Evolutionary conservation across 352 stramenopile species (phyloP), one percentile per base, ranked within the genome.

Genomic region (Globisporangium recalcitrans): DNA sequence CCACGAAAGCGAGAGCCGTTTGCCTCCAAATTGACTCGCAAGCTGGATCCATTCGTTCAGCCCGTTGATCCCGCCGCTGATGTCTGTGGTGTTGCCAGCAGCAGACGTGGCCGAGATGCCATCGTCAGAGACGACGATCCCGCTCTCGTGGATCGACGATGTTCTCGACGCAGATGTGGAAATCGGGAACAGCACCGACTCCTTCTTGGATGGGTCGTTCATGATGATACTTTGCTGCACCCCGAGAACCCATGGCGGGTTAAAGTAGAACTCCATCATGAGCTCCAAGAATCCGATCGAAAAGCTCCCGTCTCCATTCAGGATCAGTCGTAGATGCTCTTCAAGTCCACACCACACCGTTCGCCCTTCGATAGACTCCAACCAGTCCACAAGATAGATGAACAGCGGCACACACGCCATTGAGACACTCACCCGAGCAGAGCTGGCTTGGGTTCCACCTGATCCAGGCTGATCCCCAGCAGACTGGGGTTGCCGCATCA

Each of bases 211-310:
- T 8, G 81, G 77, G 53, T 93, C 85, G 32, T 94, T 94, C 81
- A 94, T 92, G 40, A 91, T 78, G 40, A 94, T 80, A 44, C 83
- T 89, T 47, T 94, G 82, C 44, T 92, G 83, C 44, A 87, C 75
- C 14, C 85, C 83, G 6, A 87, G 62, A 0, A 80, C 60, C 44
- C 70, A 86, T 3, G 59, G 63, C 21, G 81, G 82, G 53, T 94
- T 80, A 44, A 90, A 90, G 64, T 90, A 90, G 57, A 91, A 88
- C 60, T 93, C 83, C 73, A 91, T 88, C 82, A 92, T 91, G 24
- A 93, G 75, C 62, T 93, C 82, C 16, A 90, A 54, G 46, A 93
- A 91, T 0, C 81, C 81, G 22, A 75, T 63, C 2, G 80, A 89
- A 36, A 88, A 88, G 51, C 63, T 88, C 26, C 80, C 72, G 55